These are phyloP conservation scores for Pugionium dolabratum DNA, from an alignment of 345 rosid genomes.

Conservation along the genomic window DNA sequence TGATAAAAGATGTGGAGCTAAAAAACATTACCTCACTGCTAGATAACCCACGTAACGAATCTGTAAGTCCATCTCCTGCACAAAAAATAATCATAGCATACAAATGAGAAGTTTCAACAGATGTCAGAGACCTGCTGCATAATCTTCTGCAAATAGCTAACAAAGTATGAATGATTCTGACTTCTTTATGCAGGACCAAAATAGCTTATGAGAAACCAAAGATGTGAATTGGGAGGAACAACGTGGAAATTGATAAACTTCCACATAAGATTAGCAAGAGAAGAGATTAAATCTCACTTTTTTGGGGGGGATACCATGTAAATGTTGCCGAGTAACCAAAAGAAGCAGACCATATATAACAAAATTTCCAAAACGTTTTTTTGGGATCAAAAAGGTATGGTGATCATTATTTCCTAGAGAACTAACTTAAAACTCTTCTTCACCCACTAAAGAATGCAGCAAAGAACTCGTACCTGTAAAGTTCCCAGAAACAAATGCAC, in stretches of 20 bases:
- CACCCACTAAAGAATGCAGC: conserved; percentile 14
- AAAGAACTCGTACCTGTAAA: conserved; percentile 64
- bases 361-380: background rate
- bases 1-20: conserved; percentile 10
- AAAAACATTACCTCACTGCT: conserved; percentile 66
- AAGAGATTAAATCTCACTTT: background rate
- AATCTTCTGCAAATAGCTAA: conserved; percentile 7
- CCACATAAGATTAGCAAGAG: background rate
- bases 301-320: background rate
- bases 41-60: conserved; percentile 70
- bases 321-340: background rate
- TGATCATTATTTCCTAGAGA: background rate
- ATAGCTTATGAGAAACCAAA: background rate
- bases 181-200: conserved; percentile 2
- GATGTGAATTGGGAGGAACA: background rate
- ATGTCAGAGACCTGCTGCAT: conserved; percentile 6
- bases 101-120: conserved; percentile 11
- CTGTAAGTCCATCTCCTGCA: conserved; percentile 91
- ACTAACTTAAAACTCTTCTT: background rate
- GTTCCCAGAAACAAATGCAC: conserved; percentile 94
- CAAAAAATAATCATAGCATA: conserved; percentile 31
- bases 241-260: background rate
- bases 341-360: background rate
- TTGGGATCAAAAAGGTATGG: background rate
- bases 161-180: conserved; percentile 4